These are phyloP conservation scores for Breynia disticha DNA, from an alignment of 441 rosid species.

Conservation along the genomic window DNA sequence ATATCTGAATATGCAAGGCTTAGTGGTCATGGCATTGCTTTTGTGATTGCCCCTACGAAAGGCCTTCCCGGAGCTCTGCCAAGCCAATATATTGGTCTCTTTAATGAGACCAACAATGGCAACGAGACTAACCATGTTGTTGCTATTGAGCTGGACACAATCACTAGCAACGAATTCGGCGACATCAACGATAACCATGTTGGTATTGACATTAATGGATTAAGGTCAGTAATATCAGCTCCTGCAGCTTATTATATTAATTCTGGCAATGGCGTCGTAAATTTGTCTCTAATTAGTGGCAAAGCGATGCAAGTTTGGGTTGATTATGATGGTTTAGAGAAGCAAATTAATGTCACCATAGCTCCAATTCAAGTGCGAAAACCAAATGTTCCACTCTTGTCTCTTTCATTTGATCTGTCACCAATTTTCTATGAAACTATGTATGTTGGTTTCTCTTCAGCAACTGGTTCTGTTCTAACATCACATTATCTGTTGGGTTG, in stretches of 20 bases:
- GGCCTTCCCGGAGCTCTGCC: constrained; percentile 25
- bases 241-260: constrained; percentile 16
- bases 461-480: constrained; percentile 20
- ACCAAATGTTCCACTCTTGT: constrained; percentile 24
- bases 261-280: constrained; percentile 1
- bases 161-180: constrained; percentile 4
- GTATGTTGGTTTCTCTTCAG: constrained; percentile 37
- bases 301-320: constrained; percentile 36
- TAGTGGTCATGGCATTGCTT: constrained; percentile 36
- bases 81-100: constrained; percentile 31
- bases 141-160: constrained; percentile 35
- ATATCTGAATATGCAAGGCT: constrained; percentile 9
- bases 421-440: constrained; percentile 10
- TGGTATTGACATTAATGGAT: constrained; percentile 31
- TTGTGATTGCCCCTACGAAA: constrained; percentile 33
- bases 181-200: constrained; percentile 33
- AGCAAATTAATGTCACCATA: constrained; percentile 20
- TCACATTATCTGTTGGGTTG: constrained; percentile 33
- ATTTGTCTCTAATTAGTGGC: constrained; percentile 25
- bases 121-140: constrained; percentile 25
- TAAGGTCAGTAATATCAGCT: constrained; percentile 12
- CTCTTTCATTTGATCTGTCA: constrained; percentile 16
- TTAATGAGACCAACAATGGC: constrained; percentile 28
- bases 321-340: constrained; percentile 34
- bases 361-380: constrained; percentile 18